Evolutionary conservation across 2,329 filamentous ascomycete species (phyloP), one percentile per base, ranked within the genome.

Genomic region (Phialophora expanda): DNA sequence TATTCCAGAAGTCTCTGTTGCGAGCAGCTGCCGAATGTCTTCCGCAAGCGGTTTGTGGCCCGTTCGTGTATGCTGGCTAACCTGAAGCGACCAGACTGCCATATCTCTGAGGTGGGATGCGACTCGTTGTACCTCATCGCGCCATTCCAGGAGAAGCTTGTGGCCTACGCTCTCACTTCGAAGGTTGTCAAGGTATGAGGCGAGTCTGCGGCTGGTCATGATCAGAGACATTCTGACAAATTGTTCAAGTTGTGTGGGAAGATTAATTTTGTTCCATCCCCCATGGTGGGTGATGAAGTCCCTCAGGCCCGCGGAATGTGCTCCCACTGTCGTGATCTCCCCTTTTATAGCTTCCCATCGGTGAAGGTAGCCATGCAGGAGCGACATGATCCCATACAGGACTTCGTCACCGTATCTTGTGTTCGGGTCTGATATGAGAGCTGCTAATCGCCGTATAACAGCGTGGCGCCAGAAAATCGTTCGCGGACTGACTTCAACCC

Each of bases 381-480:
- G 41, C 44, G 56, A 41, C 17, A 58, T 48, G 34, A 58, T 58
- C 20, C 56, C 56, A 48, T 41, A 58, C 28, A 57, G 46, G 7
- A 58, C 56, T 14, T 58, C 56, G 9, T 48, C 56, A 38, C 56
- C 38, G n/a, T 58, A 46, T 20, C 56, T 28, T n/a, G 34, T 58
- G 20, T 28, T n/a, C 11, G 56, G 56, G 24, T 58, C 38, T 20
- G 56, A 46, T 46, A 58, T 58, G 41, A 58, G 56, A 9, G 24
- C 17, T 41, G 56, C 56, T n/a, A 58, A 32, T 17, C 56, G 56
- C 41, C 34, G 56, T 20, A 48, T 48, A 26, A 46, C 38, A 28
- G 56, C 41, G 17, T 58, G 56, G 17, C 56, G 56, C 56, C 56
- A 58, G 56, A 58, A 58, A 58, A 58, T 46, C 6, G 56, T 58